Evolutionary conservation across 306 rosid species (phyloP), one percentile per base, ranked within the genome.

Genomic region (Glycyrrhiza uralensis): DNA sequence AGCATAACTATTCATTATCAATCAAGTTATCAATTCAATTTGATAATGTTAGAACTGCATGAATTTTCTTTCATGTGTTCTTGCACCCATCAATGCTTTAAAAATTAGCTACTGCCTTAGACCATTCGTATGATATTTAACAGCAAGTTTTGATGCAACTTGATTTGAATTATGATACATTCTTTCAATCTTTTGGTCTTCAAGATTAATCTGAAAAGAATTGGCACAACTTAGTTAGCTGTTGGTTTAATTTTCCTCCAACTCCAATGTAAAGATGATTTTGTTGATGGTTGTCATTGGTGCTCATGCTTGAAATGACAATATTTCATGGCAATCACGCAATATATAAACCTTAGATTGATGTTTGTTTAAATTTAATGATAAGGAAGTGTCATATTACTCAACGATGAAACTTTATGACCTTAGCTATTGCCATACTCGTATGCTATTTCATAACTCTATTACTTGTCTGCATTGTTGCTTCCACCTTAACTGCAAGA

Each of bases 401-500:
- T 41, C 20, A 22, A 10, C 22, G 13, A 18, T 54, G 61, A 41
- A 45, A 38, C 65, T 51, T 28, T 41, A 36, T 28, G 70, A 52
- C 54, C 17, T 58, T 57, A n/a, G 19, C 15, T 63, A 15, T 82
- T 17, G 9, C 46, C 23, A 6, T 56, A 44, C 45, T 30, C 9
- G 6, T 73, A 35, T 65, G 29, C 39, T 66, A 44, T 58, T 64
- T 65, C 35, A 30, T n/a, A 61, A 32, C 42, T 50, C 74, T 61
- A 35, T 67, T 23, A 38, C 71, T 35, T 74, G 55, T 46, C 22
- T 73, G 50, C 82, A 22, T 67, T 62, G 33, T 42, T 82, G 69
- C 30, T 77, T 76, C 61, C 35, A 51, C 89, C 96, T 89, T 91
- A 65, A 94, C 87, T 42, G 74, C 82, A 76, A 85, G 90, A 82